Conservation (phyloP, 768 basidiomycete genomes). For the Cyclocybe aegerita region DNA sequence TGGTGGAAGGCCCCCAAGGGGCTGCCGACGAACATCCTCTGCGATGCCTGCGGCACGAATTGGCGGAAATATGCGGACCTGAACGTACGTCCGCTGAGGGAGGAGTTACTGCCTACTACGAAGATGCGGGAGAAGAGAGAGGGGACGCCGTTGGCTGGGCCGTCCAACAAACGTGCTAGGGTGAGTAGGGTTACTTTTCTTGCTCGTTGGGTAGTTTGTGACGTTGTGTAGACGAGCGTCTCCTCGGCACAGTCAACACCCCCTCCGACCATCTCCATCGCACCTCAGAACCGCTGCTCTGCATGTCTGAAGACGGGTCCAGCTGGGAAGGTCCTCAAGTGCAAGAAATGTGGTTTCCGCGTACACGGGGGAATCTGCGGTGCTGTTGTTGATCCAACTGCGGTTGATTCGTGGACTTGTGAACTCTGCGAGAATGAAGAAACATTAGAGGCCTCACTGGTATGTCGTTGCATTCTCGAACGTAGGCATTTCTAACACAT, state of each 20-base stretch:
- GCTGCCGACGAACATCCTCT: slow-evolving; percentile 73
- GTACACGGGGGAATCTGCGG: slow-evolving; percentile 85
- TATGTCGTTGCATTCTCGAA: slow-evolving; percentile 31
- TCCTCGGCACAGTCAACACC: slow-evolving; percentile 57
- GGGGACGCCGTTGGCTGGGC: slow-evolving; percentile 51
- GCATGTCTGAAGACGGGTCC: slow-evolving; percentile 78
- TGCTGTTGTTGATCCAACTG: slow-evolving; percentile 58
- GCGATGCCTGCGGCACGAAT: slow-evolving; percentile 81
- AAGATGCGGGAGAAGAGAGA: slow-evolving; percentile 69
- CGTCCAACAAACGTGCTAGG: slow-evolving; percentile 44
- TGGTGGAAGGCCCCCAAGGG: slow-evolving; percentile 97
- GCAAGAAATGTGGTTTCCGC: slow-evolving; percentile 75
- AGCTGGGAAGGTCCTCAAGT: slow-evolving; percentile 75
- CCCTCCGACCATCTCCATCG: slow-evolving; percentile 51
- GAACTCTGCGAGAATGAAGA: slow-evolving; percentile 88
- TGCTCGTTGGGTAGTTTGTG: not conserved
- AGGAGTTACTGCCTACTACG: slow-evolving; percentile 53
- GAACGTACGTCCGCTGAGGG: slow-evolving; percentile 69
- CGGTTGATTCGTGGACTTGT: slow-evolving; percentile 78
- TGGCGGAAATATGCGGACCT: slow-evolving; percentile 95
- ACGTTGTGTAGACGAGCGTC: slow-evolving; percentile 39
- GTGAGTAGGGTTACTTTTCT: slow-evolving; percentile 25
- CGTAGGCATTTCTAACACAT: slow-evolving; percentile 1
- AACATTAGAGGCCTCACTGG: slow-evolving; percentile 77
- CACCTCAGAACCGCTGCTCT: slow-evolving; percentile 69